Percentiles rank a stretch among this genome's conserved stretches.
Evolutionary conservation across 2,329 filamentous ascomycete genomes (phyloP).

Genomic region (Ploettnerulaceae sp.): DNA sequence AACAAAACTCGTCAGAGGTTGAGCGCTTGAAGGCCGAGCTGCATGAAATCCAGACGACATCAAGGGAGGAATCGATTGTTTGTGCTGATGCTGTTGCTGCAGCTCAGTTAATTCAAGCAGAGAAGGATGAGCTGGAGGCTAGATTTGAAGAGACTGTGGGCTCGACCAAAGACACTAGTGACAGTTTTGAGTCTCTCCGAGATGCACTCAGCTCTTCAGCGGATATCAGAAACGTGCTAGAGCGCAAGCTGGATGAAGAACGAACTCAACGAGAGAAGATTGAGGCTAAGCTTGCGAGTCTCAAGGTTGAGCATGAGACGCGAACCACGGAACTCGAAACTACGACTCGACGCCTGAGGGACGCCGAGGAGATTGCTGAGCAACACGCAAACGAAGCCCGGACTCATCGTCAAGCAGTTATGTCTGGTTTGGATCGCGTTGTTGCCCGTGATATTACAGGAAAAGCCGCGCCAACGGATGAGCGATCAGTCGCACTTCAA

Average conservation of each 20-base stretch:
- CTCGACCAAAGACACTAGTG: conserved; percentile 64
- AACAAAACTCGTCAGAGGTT: conserved; percentile 77
- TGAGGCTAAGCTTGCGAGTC: conserved; percentile 69
- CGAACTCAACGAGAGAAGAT: conserved; percentile 67
- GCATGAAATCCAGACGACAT: conserved; percentile 70
- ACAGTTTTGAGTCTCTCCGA: conserved; percentile 69
- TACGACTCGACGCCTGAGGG: conserved; percentile 67
- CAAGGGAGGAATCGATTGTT: conserved; percentile 75
- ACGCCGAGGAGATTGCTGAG: conserved; percentile 83
- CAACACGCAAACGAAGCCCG: conserved; percentile 83
- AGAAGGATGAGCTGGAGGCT: conserved; percentile 71
- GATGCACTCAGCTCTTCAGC: conserved; percentile 74
- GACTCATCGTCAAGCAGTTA: conserved; percentile 75
- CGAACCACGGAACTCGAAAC: conserved; percentile 72
- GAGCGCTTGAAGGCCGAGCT: conserved; percentile 83
- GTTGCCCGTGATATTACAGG: conserved; percentile 48
- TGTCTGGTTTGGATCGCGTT: conserved; percentile 77
- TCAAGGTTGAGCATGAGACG: conserved; percentile 80
- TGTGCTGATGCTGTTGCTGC: conserved; percentile 72
- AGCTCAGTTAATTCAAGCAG: conserved; percentile 72
- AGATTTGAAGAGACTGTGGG: conserved; percentile 63
- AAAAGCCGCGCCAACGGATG: conserved; percentile 47
- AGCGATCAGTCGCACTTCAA: conserved; percentile 70
- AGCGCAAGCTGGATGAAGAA: conserved; percentile 81
- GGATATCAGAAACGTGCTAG: conserved; percentile 70